Conservation (phyloP, 2,329 filamentous ascomycete species). For the Botrytis sinoallii region DNA sequence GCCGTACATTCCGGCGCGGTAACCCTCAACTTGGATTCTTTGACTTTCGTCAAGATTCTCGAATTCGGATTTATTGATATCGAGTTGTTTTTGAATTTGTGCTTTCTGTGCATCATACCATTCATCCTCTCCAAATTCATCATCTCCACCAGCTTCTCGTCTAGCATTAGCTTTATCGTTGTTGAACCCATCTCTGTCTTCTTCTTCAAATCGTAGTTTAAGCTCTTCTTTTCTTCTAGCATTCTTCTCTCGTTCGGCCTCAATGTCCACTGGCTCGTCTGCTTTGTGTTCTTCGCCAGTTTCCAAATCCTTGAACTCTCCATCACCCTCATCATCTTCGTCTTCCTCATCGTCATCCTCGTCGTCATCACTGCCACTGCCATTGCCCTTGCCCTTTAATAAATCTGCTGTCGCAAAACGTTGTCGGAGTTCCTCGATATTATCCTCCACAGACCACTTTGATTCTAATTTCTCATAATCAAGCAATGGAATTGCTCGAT, state of each 20-base stretch:
- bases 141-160: slow-evolving; percentile 61
- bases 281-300: slow-evolving; percentile 60
- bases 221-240: slow-evolving; percentile 92
- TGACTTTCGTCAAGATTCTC: slow-evolving; percentile 82
- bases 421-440: slow-evolving; percentile 68
- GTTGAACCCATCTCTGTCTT: slow-evolving; percentile 93
- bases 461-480: slow-evolving; percentile 77
- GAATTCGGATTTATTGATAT: slow-evolving; percentile 95
- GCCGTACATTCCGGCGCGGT: slow-evolving; percentile 87
- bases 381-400: slow-evolving; percentile 55
- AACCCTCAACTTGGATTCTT: slow-evolving; percentile 81
- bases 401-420: slow-evolving; percentile 73
- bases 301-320: slow-evolving; percentile 83
- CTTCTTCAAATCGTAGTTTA: slow-evolving; percentile 91
- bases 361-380: slow-evolving; percentile 43
- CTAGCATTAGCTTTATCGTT: slow-evolving; percentile 81
- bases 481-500: slow-evolving; percentile 73
- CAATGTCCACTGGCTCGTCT: slow-evolving; percentile 51
- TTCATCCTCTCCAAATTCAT: slow-evolving; percentile 92
- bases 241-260: slow-evolving; percentile 86
- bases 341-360: slow-evolving; percentile 51
- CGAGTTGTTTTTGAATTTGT: slow-evolving; percentile 87
- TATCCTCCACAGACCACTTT: slow-evolving; percentile 81
- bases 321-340: slow-evolving; percentile 66
- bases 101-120: slow-evolving; percentile 99